These are phyloP conservation scores for Phaeosphaeriaceae sp. DNA, from an alignment of 2,329 filamentous ascomycete genomes.

Conservation along the genomic window DNA sequence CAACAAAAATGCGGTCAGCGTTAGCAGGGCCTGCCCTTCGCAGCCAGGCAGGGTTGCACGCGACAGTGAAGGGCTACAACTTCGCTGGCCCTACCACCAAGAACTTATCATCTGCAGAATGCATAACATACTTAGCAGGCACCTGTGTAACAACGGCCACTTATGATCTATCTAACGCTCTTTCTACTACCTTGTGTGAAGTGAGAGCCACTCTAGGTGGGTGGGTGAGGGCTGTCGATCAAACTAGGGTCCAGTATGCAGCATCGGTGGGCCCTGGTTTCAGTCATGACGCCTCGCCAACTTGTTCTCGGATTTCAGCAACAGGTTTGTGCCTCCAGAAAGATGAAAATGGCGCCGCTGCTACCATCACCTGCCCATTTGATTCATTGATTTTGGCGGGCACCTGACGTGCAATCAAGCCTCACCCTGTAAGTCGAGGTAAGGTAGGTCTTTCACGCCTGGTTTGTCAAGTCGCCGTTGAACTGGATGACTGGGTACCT, in stretches of 20 bases:
- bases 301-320: slow-evolving; percentile 9
- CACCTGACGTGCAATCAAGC: slow-evolving; percentile 4
- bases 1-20: too few species aligned
- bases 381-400: slow-evolving; percentile 1
- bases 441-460: background rate
- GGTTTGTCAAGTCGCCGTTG: background rate
- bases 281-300: slow-evolving; percentile 11
- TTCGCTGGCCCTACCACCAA: too few species aligned
- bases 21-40: too few species aligned
- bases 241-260: slow-evolving; percentile 12
- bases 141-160: too few species aligned
- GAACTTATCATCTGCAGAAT: too few species aligned
- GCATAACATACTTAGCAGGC: too few species aligned
- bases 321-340: slow-evolving; percentile 8
- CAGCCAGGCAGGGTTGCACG: too few species aligned
- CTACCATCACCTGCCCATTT: slow-evolving; percentile 5
- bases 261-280: slow-evolving; percentile 10
- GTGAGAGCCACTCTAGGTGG: too few species aligned
- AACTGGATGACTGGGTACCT: too few species aligned
- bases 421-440: background rate
- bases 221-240: background rate
- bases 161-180: too few species aligned
- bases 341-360: background rate
- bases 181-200: too few species aligned
- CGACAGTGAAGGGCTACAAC: too few species aligned